These are phyloP conservation scores for Ruellia speciosa DNA, from an alignment of 305 asterid genomes.

Conservation along the genomic window DNA sequence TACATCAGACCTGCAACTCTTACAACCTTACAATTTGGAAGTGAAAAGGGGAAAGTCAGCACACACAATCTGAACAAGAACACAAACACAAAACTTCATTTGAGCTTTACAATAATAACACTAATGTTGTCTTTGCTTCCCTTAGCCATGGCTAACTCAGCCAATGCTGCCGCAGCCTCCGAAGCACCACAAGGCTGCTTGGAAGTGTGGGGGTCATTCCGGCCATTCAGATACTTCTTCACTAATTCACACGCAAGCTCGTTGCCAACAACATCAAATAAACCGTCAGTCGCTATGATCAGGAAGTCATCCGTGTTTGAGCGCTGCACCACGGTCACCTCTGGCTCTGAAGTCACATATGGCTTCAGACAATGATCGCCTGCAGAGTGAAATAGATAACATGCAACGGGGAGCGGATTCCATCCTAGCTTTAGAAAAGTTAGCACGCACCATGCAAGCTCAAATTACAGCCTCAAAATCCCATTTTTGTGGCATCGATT, in stretches of 20 bases:
- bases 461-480: no score
- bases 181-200: conserved; percentile 7
- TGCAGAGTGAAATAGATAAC: not conserved
- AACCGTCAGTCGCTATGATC: conserved; percentile 58
- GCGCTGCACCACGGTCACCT: conserved; percentile 37
- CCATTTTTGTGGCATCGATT: no score
- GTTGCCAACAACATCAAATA: conserved; percentile 57
- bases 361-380: conserved; percentile 42
- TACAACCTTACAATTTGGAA: not conserved
- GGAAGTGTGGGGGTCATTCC: not conserved
- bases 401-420: no score
- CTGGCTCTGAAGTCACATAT: conserved; percentile 44
- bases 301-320: conserved; percentile 42
- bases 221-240: conserved; percentile 28
- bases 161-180: conserved; percentile 30
- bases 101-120: conserved; percentile 41
- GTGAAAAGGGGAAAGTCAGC: not conserved
- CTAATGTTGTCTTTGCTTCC: conserved; percentile 54
- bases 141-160: conserved; percentile 45
- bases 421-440: no score
- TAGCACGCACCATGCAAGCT: no score
- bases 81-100: conserved; percentile 4
- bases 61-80: not conserved
- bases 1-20: conserved; percentile 3
- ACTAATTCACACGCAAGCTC: conserved; percentile 52